Conservation (phyloP, 129 eudicot species). For the Heracleum sosnowskyi region DNA sequence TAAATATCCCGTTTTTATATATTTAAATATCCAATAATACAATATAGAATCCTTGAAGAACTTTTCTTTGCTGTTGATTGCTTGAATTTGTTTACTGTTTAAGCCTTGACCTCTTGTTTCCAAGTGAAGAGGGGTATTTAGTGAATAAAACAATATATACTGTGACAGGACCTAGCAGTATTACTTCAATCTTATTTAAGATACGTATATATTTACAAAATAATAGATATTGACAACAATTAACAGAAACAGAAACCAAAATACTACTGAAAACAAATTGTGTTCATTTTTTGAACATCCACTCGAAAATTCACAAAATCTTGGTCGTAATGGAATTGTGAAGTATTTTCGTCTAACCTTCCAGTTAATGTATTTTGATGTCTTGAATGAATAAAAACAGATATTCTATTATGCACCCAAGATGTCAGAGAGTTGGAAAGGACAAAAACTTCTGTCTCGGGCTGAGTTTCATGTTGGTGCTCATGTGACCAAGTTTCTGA, state of each 20-base stretch:
- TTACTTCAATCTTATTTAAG: neutral
- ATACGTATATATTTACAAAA: too few species aligned
- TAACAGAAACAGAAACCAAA: neutral
- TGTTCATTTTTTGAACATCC: neutral
- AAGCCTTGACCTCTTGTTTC: neutral
- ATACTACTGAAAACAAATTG: neutral
- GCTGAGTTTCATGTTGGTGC: conserved; percentile 97
- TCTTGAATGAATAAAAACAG: conserved; percentile 23
- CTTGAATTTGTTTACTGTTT: neutral
- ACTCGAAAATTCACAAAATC: neutral
- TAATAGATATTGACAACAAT: neutral
- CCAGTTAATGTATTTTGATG: conserved; percentile 1
- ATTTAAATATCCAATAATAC: neutral
- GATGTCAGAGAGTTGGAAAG: conserved; percentile 94
- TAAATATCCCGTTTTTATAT: neutral
- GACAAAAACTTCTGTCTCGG: conserved; percentile 90
- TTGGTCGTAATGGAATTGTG: neutral
- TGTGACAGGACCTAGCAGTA: neutral
- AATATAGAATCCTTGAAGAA: neutral
- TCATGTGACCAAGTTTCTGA: conserved; percentile 78
- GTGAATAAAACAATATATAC: neutral
- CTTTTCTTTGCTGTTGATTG: neutral
- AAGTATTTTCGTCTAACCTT: neutral
- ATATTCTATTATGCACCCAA: conserved; percentile 92
- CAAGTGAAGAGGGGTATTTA: neutral